Evolutionary conservation across 2,329 filamentous ascomycete genomes (phyloP), one percentile per base, ranked within the genome.

Genomic region (Xylariaceae sp.): DNA sequence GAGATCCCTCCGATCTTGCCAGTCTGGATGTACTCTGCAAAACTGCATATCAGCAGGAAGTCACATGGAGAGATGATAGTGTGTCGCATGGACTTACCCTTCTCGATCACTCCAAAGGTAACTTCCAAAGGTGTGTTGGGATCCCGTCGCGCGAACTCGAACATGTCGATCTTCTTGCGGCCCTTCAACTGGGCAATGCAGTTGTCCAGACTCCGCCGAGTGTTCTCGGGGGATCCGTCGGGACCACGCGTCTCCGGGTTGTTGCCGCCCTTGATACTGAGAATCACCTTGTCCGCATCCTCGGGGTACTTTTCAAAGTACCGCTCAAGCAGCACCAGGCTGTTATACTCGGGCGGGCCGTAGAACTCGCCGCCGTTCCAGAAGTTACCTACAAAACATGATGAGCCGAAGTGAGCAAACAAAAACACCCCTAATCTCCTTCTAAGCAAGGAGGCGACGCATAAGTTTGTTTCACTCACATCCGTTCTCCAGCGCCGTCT

Each of bases 271-370:
- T 74, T 74, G 59, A 74, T 67, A n/a, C 59, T 66, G 13, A 75
- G 47, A 8, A 70, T 64, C n/a, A 74, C 63, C 46, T 71, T 70
- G 19, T 63, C 54, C 0, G 67, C 68, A 47, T 74, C 69, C 24
- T 63, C 63, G 5, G 71, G 71, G 45, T 74, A 69, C 48, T 68
- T 64, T 17, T 61, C 62, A 48, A 74, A 75, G 52, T 74, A 74
- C 34, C 64, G 65, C 15, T 65, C 63, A 16, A 75, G 60, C 5
- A 74, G 56, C 21, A 70, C 64, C 1, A 74, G 59, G 62, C 66
- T 51, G 71, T 74, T 45, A 56, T 57, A 23, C 5, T 68, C 60
- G 2, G 65, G 59, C 11, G 50, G 46, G 27, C 71, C 70, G 50
- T 75, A 75, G 35, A 31, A 36, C 31, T 31, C 38, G 5, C 28